A percentile compares a stretch with the other conserved stretches of the same genome.
These are phyloP conservation scores for Podospora pseudoanserina DNA, from an alignment of 495 filamentous ascomycete species.

Conservation along the genomic window DNA sequence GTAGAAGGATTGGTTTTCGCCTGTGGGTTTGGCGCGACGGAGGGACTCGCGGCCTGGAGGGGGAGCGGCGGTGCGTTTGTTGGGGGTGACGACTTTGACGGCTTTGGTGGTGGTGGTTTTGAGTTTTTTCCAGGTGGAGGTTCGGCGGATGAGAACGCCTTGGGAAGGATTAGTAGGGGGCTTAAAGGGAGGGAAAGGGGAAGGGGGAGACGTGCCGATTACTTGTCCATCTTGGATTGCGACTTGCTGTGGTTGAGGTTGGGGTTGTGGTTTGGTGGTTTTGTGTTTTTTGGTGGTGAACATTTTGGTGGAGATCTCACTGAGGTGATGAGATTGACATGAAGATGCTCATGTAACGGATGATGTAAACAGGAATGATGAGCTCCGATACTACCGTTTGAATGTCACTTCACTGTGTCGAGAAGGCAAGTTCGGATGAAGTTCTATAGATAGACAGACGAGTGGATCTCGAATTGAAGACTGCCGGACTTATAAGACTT, in stretches of 20 bases:
- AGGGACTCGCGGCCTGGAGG: background rate
- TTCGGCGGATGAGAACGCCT: background rate
- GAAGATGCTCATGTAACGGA: background rate
- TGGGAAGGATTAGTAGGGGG: background rate
- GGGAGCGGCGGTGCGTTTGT: background rate
- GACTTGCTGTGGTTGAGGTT: background rate
- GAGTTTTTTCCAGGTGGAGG: background rate
- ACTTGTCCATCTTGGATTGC: background rate
- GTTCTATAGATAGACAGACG: background rate
- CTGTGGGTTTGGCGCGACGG: background rate
- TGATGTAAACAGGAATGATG: background rate
- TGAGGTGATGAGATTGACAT: background rate
- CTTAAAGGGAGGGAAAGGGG: background rate
- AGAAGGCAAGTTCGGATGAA: background rate
- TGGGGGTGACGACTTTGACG: background rate
- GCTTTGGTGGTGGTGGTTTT: background rate
- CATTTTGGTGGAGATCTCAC: background rate
- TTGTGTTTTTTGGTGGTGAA: background rate
- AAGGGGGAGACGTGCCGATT: background rate
- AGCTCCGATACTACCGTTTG: background rate
- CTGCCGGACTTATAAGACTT: background rate
- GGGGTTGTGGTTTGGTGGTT: background rate
- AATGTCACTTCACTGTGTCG: background rate
- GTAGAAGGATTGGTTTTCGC: conserved; percentile 9
- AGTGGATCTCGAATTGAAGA: background rate